Percentiles rank a stretch among this genome's conserved stretches.
Evolutionary conservation across 208 protist genomes (phyloP).

Genomic region (Leishmania martiniquensis): DNA sequence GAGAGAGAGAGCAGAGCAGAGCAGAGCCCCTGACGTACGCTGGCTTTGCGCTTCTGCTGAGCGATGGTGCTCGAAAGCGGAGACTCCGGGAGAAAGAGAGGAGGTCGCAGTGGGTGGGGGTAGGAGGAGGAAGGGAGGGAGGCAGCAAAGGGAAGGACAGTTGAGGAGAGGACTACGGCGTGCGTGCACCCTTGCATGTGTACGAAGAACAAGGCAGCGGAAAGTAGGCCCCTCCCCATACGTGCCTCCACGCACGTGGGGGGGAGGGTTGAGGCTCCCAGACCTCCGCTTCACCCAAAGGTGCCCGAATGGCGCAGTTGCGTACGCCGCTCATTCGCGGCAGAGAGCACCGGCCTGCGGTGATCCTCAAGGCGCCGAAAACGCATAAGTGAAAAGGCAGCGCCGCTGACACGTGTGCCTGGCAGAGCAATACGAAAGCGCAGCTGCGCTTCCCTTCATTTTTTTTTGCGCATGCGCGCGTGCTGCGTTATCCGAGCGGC

Average conservation of each 20-base stretch:
- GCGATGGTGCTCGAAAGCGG: neutral
- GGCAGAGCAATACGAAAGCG: neutral
- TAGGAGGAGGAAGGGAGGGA: neutral
- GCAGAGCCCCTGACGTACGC: too few species aligned
- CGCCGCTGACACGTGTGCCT: neutral
- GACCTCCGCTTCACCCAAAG: neutral
- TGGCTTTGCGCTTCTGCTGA: too few species aligned
- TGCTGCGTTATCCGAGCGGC: neutral
- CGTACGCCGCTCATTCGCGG: neutral
- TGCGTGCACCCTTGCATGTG: neutral
- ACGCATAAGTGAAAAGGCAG: neutral
- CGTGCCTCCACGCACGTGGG: neutral
- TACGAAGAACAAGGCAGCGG: neutral
- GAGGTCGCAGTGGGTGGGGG: neutral
- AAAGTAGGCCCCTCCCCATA: neutral
- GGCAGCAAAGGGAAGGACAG: too few species aligned
- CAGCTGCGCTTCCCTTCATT: neutral
- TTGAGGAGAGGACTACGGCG: neutral
- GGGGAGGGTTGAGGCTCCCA: neutral
- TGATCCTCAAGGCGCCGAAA: neutral
- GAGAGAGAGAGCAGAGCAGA: too few species aligned
- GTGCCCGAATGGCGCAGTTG: neutral
- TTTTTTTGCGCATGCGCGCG: neutral
- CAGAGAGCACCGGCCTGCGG: neutral
- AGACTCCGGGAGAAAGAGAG: neutral